Conservation (phyloP, 2,329 filamentous ascomycete species). For the Achaetomium macrosporum region DNA sequence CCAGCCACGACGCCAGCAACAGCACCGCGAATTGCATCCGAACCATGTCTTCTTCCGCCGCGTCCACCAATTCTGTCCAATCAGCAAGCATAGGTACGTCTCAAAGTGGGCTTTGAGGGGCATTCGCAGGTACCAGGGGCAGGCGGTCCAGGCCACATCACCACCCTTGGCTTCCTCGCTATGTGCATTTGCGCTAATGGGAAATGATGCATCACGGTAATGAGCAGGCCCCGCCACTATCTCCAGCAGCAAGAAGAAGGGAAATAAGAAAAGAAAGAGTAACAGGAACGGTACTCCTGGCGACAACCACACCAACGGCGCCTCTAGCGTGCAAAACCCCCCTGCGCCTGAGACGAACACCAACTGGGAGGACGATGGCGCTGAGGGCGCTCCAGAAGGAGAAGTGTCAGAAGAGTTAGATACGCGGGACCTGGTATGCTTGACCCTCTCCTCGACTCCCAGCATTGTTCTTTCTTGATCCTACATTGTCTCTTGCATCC, state of each 20-base stretch:
- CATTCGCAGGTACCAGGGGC: not conserved
- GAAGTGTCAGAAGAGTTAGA: constrained; percentile 42
- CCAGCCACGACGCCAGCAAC: constrained; percentile 4
- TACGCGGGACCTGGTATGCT: constrained; percentile 31
- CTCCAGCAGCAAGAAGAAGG: constrained; percentile 48
- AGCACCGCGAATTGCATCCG: constrained; percentile 15
- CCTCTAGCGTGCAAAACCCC: constrained; percentile 3
- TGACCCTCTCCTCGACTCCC: not conserved
- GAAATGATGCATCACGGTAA: constrained; percentile 17
- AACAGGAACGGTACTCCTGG: constrained; percentile 34
- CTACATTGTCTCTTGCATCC: not conserved
- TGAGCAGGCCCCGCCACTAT: constrained; percentile 14
- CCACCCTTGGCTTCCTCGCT: constrained; percentile 14
- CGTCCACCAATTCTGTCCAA: constrained; percentile 24
- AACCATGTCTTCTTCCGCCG: constrained; percentile 37
- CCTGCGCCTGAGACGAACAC: constrained; percentile 12
- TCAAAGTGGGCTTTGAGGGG: constrained; percentile 17
- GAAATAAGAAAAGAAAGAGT: constrained; percentile 53
- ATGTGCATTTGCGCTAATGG: constrained; percentile 23
- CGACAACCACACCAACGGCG: constrained; percentile 39
- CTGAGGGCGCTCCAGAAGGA: constrained; percentile 30
- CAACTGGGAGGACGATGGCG: constrained; percentile 21
- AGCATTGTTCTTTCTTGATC: too few species aligned
- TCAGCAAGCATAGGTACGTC: constrained; percentile 28
- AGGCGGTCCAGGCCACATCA: constrained; percentile 12